Base-by-base conservation (phyloP, 257 asterid genomes). In the Nicotiana benthamiana region DNA sequence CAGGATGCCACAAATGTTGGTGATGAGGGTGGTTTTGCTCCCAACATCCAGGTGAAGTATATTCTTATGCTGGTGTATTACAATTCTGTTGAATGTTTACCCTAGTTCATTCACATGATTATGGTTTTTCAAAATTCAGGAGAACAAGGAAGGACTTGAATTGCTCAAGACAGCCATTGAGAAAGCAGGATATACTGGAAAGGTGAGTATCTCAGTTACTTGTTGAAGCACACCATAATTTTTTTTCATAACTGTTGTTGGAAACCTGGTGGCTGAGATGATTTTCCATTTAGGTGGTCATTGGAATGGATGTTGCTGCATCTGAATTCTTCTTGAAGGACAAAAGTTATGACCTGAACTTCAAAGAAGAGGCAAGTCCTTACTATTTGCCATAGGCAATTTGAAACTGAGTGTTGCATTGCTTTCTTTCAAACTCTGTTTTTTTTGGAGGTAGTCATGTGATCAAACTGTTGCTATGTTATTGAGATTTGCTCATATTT, bases 241-340 rank as follows among this genome's bases (percentile, higher is more conserved):
- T 77, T 34, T 46, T 79, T 17, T 72, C 46, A 28, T 22, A 34
- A 27, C 16, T 70, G 13, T 2, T 53, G 51, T 51, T 16, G 57
- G 63, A 40, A 60, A 16, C 56, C 72, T 40, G 75, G 18, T 63
- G 65, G 28, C 20, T 67, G 65, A 80, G 18, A 46, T 61, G 22
- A 36, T 68, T 28, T 80, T 68, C 79, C 43, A 3, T 43, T 0
- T 70, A 92, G 99, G 97, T 96, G 80, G 99, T 94, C 56, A 96
- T 96, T 70, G 99, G 99, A 46, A 96, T 96, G 98, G 98, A 96
- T 83, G 99, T 96, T 86, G 99, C 99, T 60, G 99, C 99, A 22
- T 96, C 99, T 82, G 99, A 94, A 82, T 96, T 96, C 80, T 96
- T 91, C 70, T 94, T 93, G 43, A 54, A 87, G 8, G 97, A 92